A percentile compares a stretch with the other conserved stretches of the same genome.
Conservation (phyloP, 2,329 filamentous ascomycete genomes). For the Monosporascus sp. region DNA sequence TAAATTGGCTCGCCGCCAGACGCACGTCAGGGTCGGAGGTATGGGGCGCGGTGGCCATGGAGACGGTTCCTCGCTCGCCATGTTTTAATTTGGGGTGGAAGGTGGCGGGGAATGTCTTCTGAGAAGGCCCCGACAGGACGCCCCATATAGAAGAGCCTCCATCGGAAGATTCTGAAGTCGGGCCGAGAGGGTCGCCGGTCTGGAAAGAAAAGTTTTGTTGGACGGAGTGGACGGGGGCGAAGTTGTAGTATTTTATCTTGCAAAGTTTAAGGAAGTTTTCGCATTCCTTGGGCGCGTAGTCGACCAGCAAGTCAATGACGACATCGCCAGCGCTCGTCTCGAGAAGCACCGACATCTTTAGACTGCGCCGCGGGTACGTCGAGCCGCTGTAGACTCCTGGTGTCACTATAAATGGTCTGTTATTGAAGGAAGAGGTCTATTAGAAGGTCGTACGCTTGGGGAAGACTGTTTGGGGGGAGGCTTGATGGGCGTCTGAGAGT, state of each 20-base stretch:
- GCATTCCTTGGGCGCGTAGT: constrained; percentile 85
- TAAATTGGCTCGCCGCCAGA: constrained; percentile 85
- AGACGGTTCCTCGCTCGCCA: constrained; percentile 82
- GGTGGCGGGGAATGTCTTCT: constrained; percentile 76
- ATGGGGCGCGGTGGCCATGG: constrained; percentile 88
- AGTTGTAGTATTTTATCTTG: constrained; percentile 99
- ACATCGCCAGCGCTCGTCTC: constrained; percentile 93
- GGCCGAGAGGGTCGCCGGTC: constrained; percentile 89
- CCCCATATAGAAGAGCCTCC: constrained; percentile 94
- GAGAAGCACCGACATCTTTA: constrained; percentile 79
- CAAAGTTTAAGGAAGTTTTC: constrained; percentile 99
- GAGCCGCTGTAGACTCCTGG: background rate
- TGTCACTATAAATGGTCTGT: too few species aligned
- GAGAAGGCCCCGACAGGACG: constrained; percentile 61
- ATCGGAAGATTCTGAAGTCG: constrained; percentile 77
- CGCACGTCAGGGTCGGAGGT: constrained; percentile 72
- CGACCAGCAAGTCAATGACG: constrained; percentile 85
- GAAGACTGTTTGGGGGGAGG: too few species aligned
- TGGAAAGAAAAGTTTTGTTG: constrained; percentile 97
- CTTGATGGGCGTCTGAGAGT: too few species aligned
- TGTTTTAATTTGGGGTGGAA: constrained; percentile 87
- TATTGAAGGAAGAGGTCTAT: too few species aligned
- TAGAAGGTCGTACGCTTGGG: too few species aligned
- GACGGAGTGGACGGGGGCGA: constrained; percentile 83
- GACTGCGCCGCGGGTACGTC: background rate